Evolutionary conservation across 1,139 yeast genomes (phyloP), one percentile per base, ranked within the genome.

Genomic region (Suhomyces panamericanus): DNA sequence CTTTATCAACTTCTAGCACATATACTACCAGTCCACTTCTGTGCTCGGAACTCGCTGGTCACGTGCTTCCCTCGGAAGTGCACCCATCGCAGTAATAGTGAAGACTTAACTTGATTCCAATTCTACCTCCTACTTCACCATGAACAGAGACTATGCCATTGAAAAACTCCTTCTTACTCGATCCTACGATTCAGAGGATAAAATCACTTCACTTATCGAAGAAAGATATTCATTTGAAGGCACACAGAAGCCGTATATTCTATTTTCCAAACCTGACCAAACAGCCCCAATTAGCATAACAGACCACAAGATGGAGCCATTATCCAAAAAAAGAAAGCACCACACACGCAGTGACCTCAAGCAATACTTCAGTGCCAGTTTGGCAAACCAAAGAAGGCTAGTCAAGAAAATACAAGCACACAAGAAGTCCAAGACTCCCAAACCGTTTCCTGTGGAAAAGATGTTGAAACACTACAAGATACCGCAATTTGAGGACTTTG

Each of bases 141-240:
- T 67, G 72, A 61, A 75, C 52, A 56, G 69, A 36, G 61, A 64
- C 31, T 69, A 70, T 43, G 63, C 69, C 38, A 63, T 81, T n/a
- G 90, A 84, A 57, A 72, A 63, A 44, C 68, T 66, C 22, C 65
- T 86, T 16, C 70, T 86, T 15, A 64, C 81, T 2, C 63, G 87
- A 46, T 73, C 83, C 55, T 73, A 75, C 52, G 68, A 62, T 36
- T 67, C 70, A 6, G 57, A 57, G 59, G 74, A 60, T 41, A 64
- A 47, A 64, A 73, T 83, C 6, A 60, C 73, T 13, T 77, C 81
- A 50, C 66, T 84, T 1, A 62, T 86, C 24, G 73, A 73, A 33
- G 65, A 75, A 6, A 62, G 93, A 41, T 86, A 85, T 60, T 78
- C 87, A 0, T 49, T 62, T 13, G 61, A 67, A 0, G 88, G 87